Conservation (phyloP, 352 stramenopile species). For the Globisporangium solare region DNA sequence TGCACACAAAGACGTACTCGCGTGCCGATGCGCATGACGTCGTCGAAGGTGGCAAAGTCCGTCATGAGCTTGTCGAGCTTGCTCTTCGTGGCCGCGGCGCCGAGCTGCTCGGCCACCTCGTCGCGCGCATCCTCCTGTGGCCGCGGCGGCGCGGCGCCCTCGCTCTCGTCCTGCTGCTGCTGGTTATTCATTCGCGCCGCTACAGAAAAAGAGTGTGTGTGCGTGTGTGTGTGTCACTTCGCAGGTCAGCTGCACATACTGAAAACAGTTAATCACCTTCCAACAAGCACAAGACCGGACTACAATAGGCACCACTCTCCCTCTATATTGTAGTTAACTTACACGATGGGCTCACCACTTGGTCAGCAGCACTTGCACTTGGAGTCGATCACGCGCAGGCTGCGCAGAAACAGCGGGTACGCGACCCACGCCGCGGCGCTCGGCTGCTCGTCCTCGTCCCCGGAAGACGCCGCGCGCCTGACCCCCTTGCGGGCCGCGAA, state of each 20-base stretch:
- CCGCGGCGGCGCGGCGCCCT: not conserved
- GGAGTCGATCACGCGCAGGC: slow-evolving; percentile 57
- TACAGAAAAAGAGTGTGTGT: not conserved
- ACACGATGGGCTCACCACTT: not conserved
- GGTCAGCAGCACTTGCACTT: slow-evolving; percentile 15
- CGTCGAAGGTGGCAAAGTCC: slow-evolving; percentile 83
- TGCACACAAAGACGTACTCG: slow-evolving; percentile 21
- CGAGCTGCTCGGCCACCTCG: slow-evolving; percentile 27
- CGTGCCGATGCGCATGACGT: slow-evolving; percentile 84
- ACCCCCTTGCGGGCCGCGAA: slow-evolving; percentile 40
- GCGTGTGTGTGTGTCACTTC: too few species aligned
- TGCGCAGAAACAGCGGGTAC: slow-evolving; percentile 72
- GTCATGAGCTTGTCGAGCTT: slow-evolving; percentile 85
- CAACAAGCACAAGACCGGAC: not conserved
- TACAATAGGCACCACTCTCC: not conserved
- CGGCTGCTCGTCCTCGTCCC: slow-evolving; percentile 13
- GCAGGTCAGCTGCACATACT: not conserved
- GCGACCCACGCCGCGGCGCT: slow-evolving; percentile 34
- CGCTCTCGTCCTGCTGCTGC: slow-evolving; percentile 15
- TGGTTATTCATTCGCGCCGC: not conserved
- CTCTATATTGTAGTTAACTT: not conserved
- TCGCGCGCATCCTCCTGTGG: slow-evolving; percentile 6
- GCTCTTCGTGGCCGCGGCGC: slow-evolving; percentile 67
- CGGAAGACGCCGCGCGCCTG: slow-evolving; percentile 17
- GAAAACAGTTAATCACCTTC: not conserved